Evolutionary conservation across 768 basidiomycete species (phyloP).

Genomic region (Dentipellis fragilis): DNA sequence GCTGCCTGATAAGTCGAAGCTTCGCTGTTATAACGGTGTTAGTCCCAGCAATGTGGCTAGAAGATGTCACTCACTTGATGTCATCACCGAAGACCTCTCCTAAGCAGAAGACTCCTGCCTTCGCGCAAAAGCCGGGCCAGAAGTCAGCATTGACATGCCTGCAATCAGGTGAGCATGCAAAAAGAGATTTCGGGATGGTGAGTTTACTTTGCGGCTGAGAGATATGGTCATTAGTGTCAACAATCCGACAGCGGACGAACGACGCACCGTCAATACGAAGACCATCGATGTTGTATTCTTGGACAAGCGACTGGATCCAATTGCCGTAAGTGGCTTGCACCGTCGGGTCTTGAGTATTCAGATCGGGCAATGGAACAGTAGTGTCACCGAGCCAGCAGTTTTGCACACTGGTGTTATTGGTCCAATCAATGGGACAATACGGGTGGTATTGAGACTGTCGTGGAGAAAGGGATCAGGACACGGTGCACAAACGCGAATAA

Average conservation of each 20-base stretch:
- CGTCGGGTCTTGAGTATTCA: constrained; percentile 61
- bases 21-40: constrained; percentile 25
- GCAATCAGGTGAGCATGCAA: constrained; percentile 2
- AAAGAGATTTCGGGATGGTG: neutral
- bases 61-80: constrained; percentile 29
- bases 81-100: constrained; percentile 66
- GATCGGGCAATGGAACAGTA: constrained; percentile 63
- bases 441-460: constrained; percentile 59
- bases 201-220: constrained; percentile 25
- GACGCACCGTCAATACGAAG: constrained; percentile 66
- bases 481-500: neutral
- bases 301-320: constrained; percentile 63
- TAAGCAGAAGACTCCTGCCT: constrained; percentile 79
- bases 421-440: constrained; percentile 67
- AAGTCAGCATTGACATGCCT: constrained; percentile 65
- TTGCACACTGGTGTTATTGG: constrained; percentile 60
- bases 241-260: neutral
- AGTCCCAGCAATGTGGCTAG: constrained; percentile 13
- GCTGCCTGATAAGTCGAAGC: constrained; percentile 50
- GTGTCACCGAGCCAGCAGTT: constrained; percentile 79
- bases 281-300: constrained; percentile 73
- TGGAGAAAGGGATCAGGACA: constrained; percentile 6
- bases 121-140: constrained; percentile 64
- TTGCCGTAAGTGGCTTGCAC: constrained; percentile 53
- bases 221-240: neutral